Evolutionary conservation across 306 rosid genomes (phyloP).

Genomic region (Senna siamea): DNA sequence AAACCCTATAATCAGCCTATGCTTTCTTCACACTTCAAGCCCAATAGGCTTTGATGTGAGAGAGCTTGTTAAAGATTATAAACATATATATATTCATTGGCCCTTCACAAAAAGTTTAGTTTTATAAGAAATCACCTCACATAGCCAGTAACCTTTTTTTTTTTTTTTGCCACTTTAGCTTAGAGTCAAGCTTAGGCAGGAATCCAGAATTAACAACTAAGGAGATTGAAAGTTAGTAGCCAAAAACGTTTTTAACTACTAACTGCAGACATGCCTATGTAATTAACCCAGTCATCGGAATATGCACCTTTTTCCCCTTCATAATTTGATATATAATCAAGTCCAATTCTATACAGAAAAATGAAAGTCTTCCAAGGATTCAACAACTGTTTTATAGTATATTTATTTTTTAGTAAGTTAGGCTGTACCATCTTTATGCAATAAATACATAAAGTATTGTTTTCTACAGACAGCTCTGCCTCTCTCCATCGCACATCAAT

Average conservation of each 20-base stretch:
- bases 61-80: not conserved
- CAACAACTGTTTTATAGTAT: too few species aligned
- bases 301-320: not conserved
- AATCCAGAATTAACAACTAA: not conserved
- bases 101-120: not conserved
- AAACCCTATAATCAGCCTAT: too few species aligned
- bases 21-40: not conserved
- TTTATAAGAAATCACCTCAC: not conserved
- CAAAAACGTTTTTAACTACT: not conserved
- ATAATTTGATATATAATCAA: not conserved
- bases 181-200: not conserved
- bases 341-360: not conserved
- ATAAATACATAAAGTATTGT: not conserved
- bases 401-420: not conserved
- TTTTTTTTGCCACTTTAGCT: not conserved
- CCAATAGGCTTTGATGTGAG: not conserved
- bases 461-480: not conserved
- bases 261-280: not conserved
- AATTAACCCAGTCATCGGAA: not conserved
- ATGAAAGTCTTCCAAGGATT: not conserved
- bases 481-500: not conserved
- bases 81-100: not conserved
- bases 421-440: not conserved
- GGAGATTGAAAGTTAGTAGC: not conserved
- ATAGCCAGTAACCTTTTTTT: not conserved